These are phyloP conservation scores for Hansenula anomala DNA, from an alignment of 1,139 yeast species.

Conservation along the genomic window DNA sequence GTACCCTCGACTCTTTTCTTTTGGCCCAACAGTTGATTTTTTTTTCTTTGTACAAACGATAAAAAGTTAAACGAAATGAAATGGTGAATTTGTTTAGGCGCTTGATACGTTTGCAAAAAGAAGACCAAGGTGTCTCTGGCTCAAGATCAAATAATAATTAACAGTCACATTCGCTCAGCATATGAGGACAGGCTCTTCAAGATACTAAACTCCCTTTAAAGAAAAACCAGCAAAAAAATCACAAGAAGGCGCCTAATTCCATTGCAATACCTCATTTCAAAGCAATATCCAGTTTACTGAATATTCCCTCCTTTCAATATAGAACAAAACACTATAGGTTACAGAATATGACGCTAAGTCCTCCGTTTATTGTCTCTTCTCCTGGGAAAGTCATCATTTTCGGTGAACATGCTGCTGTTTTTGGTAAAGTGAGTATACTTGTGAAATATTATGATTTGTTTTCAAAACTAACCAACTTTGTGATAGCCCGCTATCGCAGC, in stretches of 20 bases:
- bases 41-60: not conserved
- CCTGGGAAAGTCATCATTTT: constrained; percentile 96
- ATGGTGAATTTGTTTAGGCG: too few species aligned
- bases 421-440: constrained; percentile 56
- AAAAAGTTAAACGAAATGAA: not conserved
- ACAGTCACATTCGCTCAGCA: not conserved
- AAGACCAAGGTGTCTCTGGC: too few species aligned
- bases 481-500: constrained; percentile 84
- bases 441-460: too few species aligned
- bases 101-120: not conserved
- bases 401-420: constrained; percentile 97
- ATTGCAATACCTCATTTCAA: too few species aligned
- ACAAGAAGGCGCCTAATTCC: too few species aligned
- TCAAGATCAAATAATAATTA: not conserved
- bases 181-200: not conserved
- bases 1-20: not conserved
- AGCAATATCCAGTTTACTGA: not conserved
- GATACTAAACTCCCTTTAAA: too few species aligned
- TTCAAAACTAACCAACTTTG: not conserved
- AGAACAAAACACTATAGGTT: too few species aligned
- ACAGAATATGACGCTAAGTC: constrained; percentile 7
- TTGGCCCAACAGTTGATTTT: not conserved
- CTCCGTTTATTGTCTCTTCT: constrained; percentile 77
- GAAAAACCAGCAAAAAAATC: too few species aligned
- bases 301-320: not conserved